These are phyloP conservation scores for Ophiocordyceps sinensis DNA, from an alignment of 2,329 filamentous ascomycete species.

Conservation along the genomic window DNA sequence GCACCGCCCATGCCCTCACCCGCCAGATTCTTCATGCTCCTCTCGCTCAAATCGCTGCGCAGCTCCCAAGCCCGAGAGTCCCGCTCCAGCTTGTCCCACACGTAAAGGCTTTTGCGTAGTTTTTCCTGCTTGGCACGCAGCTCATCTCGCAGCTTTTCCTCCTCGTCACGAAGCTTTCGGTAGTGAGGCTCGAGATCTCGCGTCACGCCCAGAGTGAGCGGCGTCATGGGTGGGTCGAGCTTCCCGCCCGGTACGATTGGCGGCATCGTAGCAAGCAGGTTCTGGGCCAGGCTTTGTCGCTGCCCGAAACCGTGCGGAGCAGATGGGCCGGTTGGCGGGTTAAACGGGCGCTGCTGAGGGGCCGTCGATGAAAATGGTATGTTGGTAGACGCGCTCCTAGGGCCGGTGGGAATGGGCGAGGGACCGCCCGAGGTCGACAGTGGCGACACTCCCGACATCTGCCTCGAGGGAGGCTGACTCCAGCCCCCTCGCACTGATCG, in stretches of 20 bases:
- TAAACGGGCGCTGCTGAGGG: slow-evolving; percentile 32
- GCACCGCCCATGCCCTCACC: slow-evolving; percentile 41
- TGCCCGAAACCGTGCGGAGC: slow-evolving; percentile 20
- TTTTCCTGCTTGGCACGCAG: slow-evolving; percentile 38
- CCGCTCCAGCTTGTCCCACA: slow-evolving; percentile 39
- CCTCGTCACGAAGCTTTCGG: slow-evolving; percentile 39
- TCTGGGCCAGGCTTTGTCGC: slow-evolving; percentile 35
- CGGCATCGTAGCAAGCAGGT: slow-evolving; percentile 34
- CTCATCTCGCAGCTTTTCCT: slow-evolving; percentile 41
- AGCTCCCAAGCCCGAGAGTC: slow-evolving; percentile 40
- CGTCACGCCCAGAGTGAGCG: slow-evolving; percentile 31
- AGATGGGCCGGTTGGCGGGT: slow-evolving; percentile 42
- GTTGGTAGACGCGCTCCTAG: slow-evolving; percentile 20
- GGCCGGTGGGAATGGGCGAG: slow-evolving; percentile 32
- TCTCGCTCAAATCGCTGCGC: slow-evolving; percentile 40
- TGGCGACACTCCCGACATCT: slow-evolving; percentile 18
- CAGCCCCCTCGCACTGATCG: slow-evolving; percentile 33
- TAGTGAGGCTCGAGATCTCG: slow-evolving; percentile 40
- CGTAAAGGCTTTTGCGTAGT: slow-evolving; percentile 34
- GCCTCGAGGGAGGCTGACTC: slow-evolving; percentile 19
- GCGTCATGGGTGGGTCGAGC: slow-evolving; percentile 30
- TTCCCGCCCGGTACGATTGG: slow-evolving; percentile 40
- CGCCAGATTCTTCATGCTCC: slow-evolving; percentile 39
- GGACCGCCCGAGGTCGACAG: slow-evolving; percentile 24
- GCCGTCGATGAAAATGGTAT: slow-evolving; percentile 23